These are phyloP conservation scores for Pythium vanterpoolii DNA, from an alignment of 352 stramenopile species.

Conservation along the genomic window DNA sequence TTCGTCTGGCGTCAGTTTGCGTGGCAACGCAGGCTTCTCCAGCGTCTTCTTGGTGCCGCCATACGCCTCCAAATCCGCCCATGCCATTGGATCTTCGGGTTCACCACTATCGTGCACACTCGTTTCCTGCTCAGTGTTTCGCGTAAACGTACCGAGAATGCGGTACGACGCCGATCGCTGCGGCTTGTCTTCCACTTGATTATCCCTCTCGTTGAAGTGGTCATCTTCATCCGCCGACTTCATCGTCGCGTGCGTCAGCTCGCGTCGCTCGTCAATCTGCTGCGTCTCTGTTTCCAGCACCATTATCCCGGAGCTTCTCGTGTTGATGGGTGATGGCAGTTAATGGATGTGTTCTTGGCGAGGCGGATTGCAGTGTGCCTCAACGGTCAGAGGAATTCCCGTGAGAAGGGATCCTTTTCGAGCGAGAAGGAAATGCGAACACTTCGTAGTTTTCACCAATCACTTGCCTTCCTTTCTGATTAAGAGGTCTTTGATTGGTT, in stretches of 20 bases:
- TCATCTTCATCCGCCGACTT: not conserved
- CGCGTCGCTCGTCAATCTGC: slow-evolving; percentile 10
- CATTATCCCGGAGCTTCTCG: too few species aligned
- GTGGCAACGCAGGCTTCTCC: slow-evolving; percentile 24
- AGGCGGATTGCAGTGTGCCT: not conserved
- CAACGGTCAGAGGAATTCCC: too few species aligned
- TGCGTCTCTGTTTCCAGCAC: slow-evolving; percentile 17
- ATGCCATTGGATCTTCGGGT: slow-evolving; percentile 39
- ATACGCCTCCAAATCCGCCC: slow-evolving; percentile 43
- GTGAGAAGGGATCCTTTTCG: slow-evolving; percentile 6
- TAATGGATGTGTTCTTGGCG: not conserved
- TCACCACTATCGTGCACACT: slow-evolving; percentile 11
- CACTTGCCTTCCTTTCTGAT: not conserved
- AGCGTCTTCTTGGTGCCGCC: slow-evolving; percentile 48
- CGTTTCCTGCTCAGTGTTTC: slow-evolving; percentile 4
- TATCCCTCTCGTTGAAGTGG: slow-evolving; percentile 7
- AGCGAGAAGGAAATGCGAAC: slow-evolving; percentile 14
- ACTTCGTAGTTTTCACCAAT: slow-evolving; percentile 11
- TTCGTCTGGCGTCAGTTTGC: slow-evolving; percentile 33
- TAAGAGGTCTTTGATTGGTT: slow-evolving; percentile 7
- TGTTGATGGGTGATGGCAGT: too few species aligned
- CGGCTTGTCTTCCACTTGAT: slow-evolving; percentile 19
- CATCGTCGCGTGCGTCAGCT: slow-evolving; percentile 10
- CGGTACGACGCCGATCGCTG: slow-evolving; percentile 27
- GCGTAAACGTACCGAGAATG: slow-evolving; percentile 25